Percentiles rank a stretch among this genome's conserved stretches.
phyloP scores from a whole-genome alignment of 805 yeast genomes.

The Saccharomycopsis fibuligera region DNA sequence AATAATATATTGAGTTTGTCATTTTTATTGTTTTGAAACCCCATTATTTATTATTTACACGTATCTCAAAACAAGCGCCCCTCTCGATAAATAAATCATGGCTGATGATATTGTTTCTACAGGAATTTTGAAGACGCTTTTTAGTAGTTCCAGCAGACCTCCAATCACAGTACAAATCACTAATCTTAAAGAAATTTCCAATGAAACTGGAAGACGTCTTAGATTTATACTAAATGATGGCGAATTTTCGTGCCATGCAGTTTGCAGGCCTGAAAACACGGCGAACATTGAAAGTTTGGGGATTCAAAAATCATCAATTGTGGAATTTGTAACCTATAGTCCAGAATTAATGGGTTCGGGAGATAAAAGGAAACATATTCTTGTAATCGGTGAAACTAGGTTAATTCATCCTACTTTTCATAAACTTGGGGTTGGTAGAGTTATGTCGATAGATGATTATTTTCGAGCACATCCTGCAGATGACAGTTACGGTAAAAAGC shows the following conservation, averaged over 20 bases:
- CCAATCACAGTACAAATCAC: constrained; percentile 32
- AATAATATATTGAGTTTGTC: too few species aligned
- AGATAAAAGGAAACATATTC: constrained; percentile 27
- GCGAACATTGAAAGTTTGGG: constrained; percentile 39
- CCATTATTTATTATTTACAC: too few species aligned
- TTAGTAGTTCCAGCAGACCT: background rate
- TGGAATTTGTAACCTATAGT: constrained; percentile 36
- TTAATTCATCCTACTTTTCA: constrained; percentile 1
- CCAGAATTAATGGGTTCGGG: constrained; percentile 34
- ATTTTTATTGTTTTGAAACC: too few species aligned
- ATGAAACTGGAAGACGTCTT: constrained; percentile 36
- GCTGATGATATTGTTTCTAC: too few species aligned
- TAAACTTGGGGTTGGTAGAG: constrained; percentile 31
- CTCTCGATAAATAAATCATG: too few species aligned
- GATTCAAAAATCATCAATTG: constrained; percentile 38
- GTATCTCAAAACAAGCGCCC: too few species aligned
- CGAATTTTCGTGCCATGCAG: constrained; percentile 41
- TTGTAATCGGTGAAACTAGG: constrained; percentile 20
- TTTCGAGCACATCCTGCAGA: constrained; percentile 56
- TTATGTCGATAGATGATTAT: constrained; percentile 47
- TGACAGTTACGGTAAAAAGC: constrained; percentile 11
- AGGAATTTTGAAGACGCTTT: constrained; percentile 10
- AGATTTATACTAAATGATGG: constrained; percentile 50
- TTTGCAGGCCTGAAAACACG: constrained; percentile 45
- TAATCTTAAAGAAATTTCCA: constrained; percentile 33